phyloP scores from a whole-genome alignment of 1,284 basidiomycete genomes.

The Agaricales sp. region DNA sequence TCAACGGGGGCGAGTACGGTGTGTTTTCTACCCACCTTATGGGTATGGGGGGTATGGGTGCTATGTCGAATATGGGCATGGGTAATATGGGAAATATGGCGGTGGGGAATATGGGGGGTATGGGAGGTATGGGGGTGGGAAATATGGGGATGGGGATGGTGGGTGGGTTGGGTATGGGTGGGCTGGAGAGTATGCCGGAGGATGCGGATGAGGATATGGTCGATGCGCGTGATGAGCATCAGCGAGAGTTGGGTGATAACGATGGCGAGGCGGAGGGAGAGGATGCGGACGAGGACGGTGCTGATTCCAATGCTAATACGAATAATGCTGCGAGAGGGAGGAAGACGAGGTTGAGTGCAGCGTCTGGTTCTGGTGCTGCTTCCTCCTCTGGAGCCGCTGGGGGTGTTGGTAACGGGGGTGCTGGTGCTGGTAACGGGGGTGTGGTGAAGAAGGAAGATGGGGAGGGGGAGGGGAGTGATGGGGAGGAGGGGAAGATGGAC shows the following conservation, averaged over 20 bases:
- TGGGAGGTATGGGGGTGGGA: conserved; percentile 10
- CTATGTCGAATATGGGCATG: conserved; percentile 15
- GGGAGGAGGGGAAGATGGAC: conserved; percentile 3
- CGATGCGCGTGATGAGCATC: conserved; percentile 3
- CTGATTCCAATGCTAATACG: background rate
- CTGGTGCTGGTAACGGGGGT: background rate
- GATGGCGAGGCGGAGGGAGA: conserved; percentile 8
- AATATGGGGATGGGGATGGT: conserved; percentile 8
- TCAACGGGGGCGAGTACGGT: conserved; percentile 1
- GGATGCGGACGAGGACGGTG: background rate
- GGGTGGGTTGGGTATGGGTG: conserved; percentile 7
- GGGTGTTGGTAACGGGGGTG: background rate
- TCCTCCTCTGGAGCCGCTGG: background rate
- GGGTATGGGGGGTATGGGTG: conserved; percentile 11
- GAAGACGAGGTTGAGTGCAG: conserved; percentile 1
- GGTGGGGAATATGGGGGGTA: conserved; percentile 9
- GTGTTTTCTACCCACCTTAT: conserved; percentile 7
- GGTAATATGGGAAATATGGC: conserved; percentile 12
- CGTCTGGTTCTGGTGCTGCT: conserved; percentile 3
- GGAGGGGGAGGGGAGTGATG: conserved; percentile 14
- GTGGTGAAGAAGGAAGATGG: conserved; percentile 5
- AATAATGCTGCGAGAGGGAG: background rate
- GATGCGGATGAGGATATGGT: conserved; percentile 1
- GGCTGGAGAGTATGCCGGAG: conserved; percentile 5
- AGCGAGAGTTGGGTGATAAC: conserved; percentile 10